Evolutionary conservation across 108 stramenopile genomes (phyloP), one percentile per base, ranked within the genome.

Genomic region (Craspedostauros australis): DNA sequence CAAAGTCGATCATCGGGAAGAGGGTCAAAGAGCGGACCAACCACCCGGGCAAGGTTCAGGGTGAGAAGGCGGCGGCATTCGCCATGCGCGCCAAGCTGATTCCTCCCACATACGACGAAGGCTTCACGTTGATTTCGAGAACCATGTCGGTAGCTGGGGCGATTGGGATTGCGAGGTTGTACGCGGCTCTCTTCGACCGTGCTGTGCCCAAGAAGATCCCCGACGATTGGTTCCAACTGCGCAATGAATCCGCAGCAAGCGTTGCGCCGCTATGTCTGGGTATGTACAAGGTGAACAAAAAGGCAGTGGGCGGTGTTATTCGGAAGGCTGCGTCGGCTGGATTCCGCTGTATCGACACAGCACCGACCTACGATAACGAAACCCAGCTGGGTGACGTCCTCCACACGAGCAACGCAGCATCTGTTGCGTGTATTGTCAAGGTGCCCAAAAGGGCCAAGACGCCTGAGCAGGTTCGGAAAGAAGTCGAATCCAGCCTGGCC

Each of bases 321-420:
- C n/a, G n/a, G n/a, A n/a, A n/a, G n/a, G n/a, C n/a, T n/a, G n/a
- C n/a, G n/a, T 7, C 48, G 21, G 1, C 53, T 16, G 86, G 86
- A 7, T 62, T 80, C 38, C 20, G 51, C 14, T 70, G 74, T 6
- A 34, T 88, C 21, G 90, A 91, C 63, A 91, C 90, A 27, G 90
- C 90, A 8, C 86, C 85, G 3, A 80, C 90, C 3, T 91, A 91
- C 68, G 74, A 81, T 0, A 88, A 91, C 44, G 82, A 86, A 60
- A 48, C 60, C 30, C 56, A 77, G 51, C 43, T 87, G n/a, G 85
- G 85, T 15, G 45, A 49, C 18, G 72, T 68, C 11, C 29, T 82
- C 5, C 31, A n/a, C 16, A 38, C 24, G 43, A 21, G 34, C 28
- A 23, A 21, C 19, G 41, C 14, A 58, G 25, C 24, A 42, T 36